Evolutionary conservation across 192 early-diverging fungal species (phyloP).

Genomic region (Mycoemilia scoparia): DNA sequence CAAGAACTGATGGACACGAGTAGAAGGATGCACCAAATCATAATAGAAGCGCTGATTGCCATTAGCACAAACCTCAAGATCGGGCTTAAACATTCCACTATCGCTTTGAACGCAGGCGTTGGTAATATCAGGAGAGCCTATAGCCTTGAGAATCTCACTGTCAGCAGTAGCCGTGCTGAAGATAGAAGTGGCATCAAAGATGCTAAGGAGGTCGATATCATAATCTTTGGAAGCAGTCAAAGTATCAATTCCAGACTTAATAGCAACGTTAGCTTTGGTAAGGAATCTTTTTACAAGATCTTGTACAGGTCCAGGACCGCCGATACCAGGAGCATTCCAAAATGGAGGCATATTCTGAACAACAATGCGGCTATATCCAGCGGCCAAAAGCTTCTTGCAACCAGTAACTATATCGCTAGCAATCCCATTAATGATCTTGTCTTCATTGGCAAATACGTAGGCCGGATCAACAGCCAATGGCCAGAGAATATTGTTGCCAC

Average conservation of each 20-base stretch:
- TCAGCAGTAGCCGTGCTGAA: conserved; percentile 10
- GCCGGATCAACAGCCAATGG: conserved; percentile 4
- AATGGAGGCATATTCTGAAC: conserved; percentile 22
- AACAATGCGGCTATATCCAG: conserved; percentile 23
- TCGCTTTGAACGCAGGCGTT: conserved; percentile 9
- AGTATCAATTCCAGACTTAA: conserved; percentile 3
- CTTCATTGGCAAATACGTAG: conserved; percentile 4
- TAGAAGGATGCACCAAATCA: conserved; percentile 17
- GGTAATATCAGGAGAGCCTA: conserved; percentile 12
- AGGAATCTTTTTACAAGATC: conserved; percentile 7
- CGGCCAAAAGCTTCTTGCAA: conserved; percentile 7
- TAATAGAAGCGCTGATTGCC: conserved; percentile 22
- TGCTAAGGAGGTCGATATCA: conserved; percentile 5
- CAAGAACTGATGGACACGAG: conserved; percentile 29
- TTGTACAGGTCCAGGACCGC: no score
- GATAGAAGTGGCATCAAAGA: conserved; percentile 10
- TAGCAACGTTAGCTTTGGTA: conserved; percentile 7
- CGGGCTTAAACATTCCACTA: no score
- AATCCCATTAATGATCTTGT: conserved; percentile 3
- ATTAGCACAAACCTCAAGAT: conserved; percentile 16
- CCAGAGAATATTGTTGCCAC: conserved; percentile 17
- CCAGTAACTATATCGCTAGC: conserved; percentile 10
- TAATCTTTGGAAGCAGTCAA: conserved; percentile 1
- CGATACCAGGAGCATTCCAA: conserved; percentile 11
- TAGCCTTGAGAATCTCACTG: conserved; percentile 4